Percentiles rank a stretch among this genome's conserved stretches.
These are phyloP conservation scores for Herpetomonas tarakana DNA, from an alignment of 208 protist genomes.

Conservation along the genomic window DNA sequence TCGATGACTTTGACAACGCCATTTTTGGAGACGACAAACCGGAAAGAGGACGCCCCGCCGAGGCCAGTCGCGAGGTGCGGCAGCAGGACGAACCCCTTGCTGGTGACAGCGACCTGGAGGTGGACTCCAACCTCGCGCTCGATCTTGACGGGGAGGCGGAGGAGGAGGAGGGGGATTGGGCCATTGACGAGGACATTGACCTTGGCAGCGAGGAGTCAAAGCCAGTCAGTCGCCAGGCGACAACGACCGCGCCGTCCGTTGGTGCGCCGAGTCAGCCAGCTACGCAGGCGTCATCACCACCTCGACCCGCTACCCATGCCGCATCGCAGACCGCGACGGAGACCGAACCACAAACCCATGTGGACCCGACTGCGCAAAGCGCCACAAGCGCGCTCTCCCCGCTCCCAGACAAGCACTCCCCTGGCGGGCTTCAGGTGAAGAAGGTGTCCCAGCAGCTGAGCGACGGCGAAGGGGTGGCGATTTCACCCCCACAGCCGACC, in stretches of 20 bases:
- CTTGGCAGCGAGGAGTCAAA: background rate
- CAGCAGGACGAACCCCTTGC: background rate
- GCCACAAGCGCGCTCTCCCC: background rate
- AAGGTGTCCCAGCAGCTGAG: background rate
- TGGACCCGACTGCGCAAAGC: background rate
- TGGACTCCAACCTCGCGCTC: background rate
- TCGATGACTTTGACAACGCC: conserved; percentile 9
- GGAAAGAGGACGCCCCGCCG: conserved; percentile 14
- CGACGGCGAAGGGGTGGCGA: background rate
- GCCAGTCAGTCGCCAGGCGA: no score
- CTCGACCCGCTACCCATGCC: no score
- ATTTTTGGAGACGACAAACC: background rate
- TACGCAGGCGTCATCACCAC: background rate
- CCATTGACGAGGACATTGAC: conserved; percentile 6
- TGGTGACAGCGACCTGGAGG: conserved; percentile 7
- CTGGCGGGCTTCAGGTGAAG: no score
- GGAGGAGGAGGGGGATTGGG: background rate
- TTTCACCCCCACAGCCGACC: background rate
- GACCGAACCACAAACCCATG: background rate
- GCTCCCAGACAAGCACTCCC: no score
- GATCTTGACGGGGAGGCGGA: background rate
- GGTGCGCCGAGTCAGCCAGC: background rate
- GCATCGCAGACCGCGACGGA: no score
- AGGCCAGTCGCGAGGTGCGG: conserved; percentile 6
- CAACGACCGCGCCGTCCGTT: background rate